Percentiles rank a stretch among this genome's conserved stretches.
phyloP scores from a whole-genome alignment of 345 rosid species.

The Pseudoturritis turrita region DNA sequence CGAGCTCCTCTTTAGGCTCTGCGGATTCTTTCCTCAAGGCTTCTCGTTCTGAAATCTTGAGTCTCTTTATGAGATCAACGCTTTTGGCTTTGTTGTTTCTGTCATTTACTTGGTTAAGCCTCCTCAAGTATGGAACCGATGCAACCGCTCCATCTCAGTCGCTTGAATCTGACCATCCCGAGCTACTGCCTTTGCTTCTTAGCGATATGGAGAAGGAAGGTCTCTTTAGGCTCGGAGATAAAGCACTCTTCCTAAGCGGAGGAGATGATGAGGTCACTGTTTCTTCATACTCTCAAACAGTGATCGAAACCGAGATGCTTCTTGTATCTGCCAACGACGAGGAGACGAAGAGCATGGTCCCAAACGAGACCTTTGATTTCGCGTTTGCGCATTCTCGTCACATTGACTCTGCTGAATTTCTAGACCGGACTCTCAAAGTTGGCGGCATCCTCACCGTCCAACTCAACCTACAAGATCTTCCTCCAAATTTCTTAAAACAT shows the following conservation, averaged over 20 bases:
- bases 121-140: slow-evolving; percentile 14
- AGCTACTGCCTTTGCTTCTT: slow-evolving; percentile 37
- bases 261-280: slow-evolving; percentile 31
- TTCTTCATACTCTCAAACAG: slow-evolving; percentile 24
- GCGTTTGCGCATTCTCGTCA: slow-evolving; percentile 41
- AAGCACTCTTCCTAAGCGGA: slow-evolving; percentile 38
- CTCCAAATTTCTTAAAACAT: slow-evolving; percentile 34
- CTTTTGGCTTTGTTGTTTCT: slow-evolving; percentile 43
- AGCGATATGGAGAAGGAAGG: slow-evolving; percentile 59
- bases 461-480: slow-evolving; percentile 24
- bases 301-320: slow-evolving; percentile 32
- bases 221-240: slow-evolving; percentile 38
- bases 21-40: slow-evolving; percentile 33
- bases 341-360: slow-evolving; percentile 38
- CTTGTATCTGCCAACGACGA: slow-evolving; percentile 37
- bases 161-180: slow-evolving; percentile 14
- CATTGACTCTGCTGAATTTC: slow-evolving; percentile 34
- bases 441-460: slow-evolving; percentile 54
- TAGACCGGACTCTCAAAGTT: slow-evolving; percentile 54
- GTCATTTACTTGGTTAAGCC: slow-evolving; percentile 34
- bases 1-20: slow-evolving; percentile 25
- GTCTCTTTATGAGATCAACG: slow-evolving; percentile 35
- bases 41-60: slow-evolving; percentile 36
- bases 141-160: neutral
- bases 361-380: slow-evolving; percentile 40